Conservation (phyloP, 768 basidiomycete genomes). For the Lentinus brumalis region DNA sequence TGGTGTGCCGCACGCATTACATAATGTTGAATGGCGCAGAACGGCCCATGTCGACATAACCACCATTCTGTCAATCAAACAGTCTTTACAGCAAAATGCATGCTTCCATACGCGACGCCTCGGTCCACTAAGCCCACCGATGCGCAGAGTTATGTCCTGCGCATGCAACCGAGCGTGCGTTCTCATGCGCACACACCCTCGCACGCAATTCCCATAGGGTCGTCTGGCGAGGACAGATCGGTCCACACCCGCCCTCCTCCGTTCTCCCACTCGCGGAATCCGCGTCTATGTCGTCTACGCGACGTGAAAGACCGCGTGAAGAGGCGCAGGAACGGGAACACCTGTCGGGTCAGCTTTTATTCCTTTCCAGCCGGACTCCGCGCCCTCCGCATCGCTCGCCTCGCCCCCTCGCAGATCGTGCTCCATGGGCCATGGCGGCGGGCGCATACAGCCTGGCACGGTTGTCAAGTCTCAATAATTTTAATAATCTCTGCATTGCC, state of each 20-base stretch:
- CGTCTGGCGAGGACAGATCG: not conserved
- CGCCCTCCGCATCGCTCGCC: not conserved
- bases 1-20: too few species aligned
- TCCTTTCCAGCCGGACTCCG: not conserved
- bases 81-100: too few species aligned
- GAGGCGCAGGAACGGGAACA: conserved; percentile 1
- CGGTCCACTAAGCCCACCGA: not conserved
- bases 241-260: not conserved
- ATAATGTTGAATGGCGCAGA: too few species aligned
- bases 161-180: not conserved
- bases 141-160: not conserved
- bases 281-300: conserved; percentile 3
- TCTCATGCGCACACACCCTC: not conserved
- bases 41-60: too few species aligned
- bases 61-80: too few species aligned
- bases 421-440: too few species aligned
- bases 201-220: not conserved
- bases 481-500: too few species aligned
- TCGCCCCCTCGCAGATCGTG: too few species aligned
- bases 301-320: conserved; percentile 15
- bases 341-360: not conserved
- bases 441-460: too few species aligned
- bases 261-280: not conserved
- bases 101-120: not conserved
- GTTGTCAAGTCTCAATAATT: too few species aligned